phyloP scores from a whole-genome alignment of 805 yeast genomes.

The Suhomyces emberorum region DNA sequence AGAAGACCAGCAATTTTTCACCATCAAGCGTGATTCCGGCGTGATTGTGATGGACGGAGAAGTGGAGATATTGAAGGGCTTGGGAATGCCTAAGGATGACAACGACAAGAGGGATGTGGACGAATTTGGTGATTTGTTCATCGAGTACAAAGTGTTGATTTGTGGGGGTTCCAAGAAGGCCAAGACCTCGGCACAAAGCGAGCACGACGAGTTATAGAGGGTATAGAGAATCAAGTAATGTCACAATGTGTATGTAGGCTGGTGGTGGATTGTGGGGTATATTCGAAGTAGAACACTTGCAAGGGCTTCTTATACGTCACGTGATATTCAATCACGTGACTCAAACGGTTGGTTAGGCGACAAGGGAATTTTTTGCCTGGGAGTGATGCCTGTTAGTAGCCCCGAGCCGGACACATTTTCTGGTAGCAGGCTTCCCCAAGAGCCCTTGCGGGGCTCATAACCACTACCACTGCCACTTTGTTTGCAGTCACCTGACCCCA shows the following conservation, averaged over 20 bases:
- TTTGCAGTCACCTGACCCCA: neutral
- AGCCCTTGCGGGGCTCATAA: too few relatives aligned
- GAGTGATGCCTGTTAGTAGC: too few relatives aligned
- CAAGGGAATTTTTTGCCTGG: too few relatives aligned
- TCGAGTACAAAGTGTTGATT: slow-evolving; percentile 44
- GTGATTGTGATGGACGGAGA: slow-evolving; percentile 60
- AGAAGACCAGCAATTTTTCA: slow-evolving; percentile 36
- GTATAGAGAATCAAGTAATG: too few relatives aligned
- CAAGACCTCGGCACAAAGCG: slow-evolving; percentile 8
- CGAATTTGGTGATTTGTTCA: slow-evolving; percentile 25
- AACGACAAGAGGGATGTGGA: slow-evolving; percentile 32
- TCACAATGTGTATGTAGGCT: too few relatives aligned
- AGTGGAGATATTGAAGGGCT: slow-evolving; percentile 64
- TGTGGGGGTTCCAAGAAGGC: slow-evolving; percentile 15
- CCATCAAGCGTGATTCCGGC: slow-evolving; percentile 49
- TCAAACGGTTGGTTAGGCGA: neutral
- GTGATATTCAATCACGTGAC: neutral
- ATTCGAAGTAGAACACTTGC: too few relatives aligned
- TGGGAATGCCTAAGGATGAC: slow-evolving; percentile 77
- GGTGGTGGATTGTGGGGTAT: too few relatives aligned
- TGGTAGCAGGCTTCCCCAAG: too few relatives aligned
- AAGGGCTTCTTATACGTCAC: neutral
- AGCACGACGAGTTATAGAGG: slow-evolving; percentile 23
- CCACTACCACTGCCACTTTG: too few relatives aligned
- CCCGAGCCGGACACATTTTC: too few relatives aligned